Base-by-base conservation (phyloP, 352 stramenopile species). In the Phytophthora vignae region DNA sequence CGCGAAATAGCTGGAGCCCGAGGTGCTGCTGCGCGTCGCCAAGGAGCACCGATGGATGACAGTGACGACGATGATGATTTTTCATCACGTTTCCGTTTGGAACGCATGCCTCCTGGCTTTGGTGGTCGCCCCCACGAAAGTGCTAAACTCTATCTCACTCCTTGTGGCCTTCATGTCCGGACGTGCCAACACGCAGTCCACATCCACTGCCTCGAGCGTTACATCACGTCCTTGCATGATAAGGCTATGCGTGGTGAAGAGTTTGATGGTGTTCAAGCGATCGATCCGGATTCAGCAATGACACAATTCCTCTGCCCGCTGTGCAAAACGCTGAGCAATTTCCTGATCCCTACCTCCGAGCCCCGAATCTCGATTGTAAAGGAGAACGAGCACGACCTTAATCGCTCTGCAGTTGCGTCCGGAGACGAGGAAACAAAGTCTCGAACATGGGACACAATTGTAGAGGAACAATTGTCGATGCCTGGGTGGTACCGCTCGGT, bases 321-420 rank as follows among this genome's bases (percentile, higher is more conserved):
- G 55, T 98, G 94, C 75, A 98, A 98, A 78, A 96, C 83, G 8
- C 64, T 98, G 31, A 96, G 90, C 69, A 98, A 98, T 66, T 94
- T 97, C 50, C 73, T 98, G 29, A 85, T 98, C 31, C 93, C 93
- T 25, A 90, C 85, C 8, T 85, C 84, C 7, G 83, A 92, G 54
- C 84, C 85, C 4, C 71, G 73, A 25, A 55, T 67, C 49, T 75
- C 70, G 22, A 73, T 65, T 9, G 54, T 22, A 8, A 73, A 75
- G 25, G 64, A 61, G 19, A 59, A 83, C 22, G 54, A 73, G 25
- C 50, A 40, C 12, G 62, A 80, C 21, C 53, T 73, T 8, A 82
- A 74, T 19, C 58, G 57, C 5, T 58, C 62, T 49, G 33, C 50
- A 33, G 36, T 61, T 19, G n/a, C 33, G 40, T 55, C 31, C 50